Conservation (phyloP, 2,329 filamentous ascomycete genomes). For the Pyrenophora seminiperda region DNA sequence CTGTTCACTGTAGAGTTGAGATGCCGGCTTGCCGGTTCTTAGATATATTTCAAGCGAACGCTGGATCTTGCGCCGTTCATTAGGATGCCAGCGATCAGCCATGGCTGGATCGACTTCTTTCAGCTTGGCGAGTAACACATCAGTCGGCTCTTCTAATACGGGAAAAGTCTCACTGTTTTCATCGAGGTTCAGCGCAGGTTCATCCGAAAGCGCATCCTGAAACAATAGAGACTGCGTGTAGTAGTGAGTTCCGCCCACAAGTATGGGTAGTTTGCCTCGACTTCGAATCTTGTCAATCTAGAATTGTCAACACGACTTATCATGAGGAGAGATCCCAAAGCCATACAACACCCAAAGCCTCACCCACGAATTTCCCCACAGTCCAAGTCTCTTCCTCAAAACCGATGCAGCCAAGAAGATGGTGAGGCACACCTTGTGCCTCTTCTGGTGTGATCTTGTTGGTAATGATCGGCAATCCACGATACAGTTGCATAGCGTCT, state of each 20-base stretch:
- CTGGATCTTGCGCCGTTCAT: constrained; percentile 86
- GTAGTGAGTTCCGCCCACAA: constrained; percentile 95
- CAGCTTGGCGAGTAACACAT: constrained; percentile 73
- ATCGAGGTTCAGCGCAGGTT: constrained; percentile 43
- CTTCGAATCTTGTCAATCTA: constrained; percentile 76
- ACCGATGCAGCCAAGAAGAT: constrained; percentile 79
- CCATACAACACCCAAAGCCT: constrained; percentile 63
- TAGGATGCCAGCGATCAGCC: constrained; percentile 92
- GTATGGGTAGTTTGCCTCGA: constrained; percentile 80
- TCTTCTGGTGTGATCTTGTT: constrained; percentile 85
- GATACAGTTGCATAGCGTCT: constrained; percentile 97
- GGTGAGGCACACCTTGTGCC: constrained; percentile 80
- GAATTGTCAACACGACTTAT: constrained; percentile 1
- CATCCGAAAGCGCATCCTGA: constrained; percentile 67
- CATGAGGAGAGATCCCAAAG: accelerated
- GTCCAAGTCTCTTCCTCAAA: constrained; percentile 82
- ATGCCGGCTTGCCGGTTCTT: constrained; percentile 78
- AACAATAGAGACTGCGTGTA: constrained; percentile 91
- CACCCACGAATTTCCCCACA: constrained; percentile 75
- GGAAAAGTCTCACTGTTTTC: constrained; percentile 57
- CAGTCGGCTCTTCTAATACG: constrained; percentile 72
- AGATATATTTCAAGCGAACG: constrained; percentile 90
- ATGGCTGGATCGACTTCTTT: constrained; percentile 84
- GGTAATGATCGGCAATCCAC: constrained; percentile 88
- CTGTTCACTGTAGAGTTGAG: constrained; percentile 86